Percentiles rank a stretch among this genome's conserved stretches.
Evolutionary conservation across 192 early-diverging fungal genomes (phyloP).

Genomic region (Gigaspora rosea): DNA sequence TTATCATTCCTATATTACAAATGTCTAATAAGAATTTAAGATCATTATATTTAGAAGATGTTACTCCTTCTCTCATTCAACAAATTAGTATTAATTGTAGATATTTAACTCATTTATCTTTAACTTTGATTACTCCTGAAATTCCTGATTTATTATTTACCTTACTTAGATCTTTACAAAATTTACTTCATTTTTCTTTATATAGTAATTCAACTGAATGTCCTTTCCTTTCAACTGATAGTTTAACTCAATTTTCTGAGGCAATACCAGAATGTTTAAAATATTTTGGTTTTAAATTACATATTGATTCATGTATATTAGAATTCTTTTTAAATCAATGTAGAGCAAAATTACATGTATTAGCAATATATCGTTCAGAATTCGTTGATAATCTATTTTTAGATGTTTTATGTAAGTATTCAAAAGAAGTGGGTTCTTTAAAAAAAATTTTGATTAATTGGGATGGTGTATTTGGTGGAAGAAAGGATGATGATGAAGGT

Average conservation of each 20-base stretch:
- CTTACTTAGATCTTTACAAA: not conserved
- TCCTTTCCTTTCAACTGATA: not conserved
- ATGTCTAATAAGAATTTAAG: not conserved
- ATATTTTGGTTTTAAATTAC: slow-evolving; percentile 10
- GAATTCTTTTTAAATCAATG: slow-evolving; percentile 15
- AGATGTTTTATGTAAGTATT: not conserved
- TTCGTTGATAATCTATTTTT: not conserved
- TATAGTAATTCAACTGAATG: not conserved
- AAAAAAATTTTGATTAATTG: slow-evolving; percentile 3
- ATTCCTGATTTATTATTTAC: not conserved
- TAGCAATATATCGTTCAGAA: not conserved
- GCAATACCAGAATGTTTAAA: not conserved
- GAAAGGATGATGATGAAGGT: not conserved
- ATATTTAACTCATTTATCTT: slow-evolving; percentile 16
- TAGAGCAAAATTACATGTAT: not conserved
- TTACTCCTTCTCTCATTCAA: not conserved
- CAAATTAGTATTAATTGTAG: not conserved
- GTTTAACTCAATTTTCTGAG: not conserved
- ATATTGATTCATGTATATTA: not conserved
- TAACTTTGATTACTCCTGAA: slow-evolving; percentile 6
- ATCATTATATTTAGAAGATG: not conserved
- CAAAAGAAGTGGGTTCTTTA: not conserved
- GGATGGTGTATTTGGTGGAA: not conserved
- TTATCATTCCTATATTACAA: not conserved
- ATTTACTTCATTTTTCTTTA: not conserved